Evolutionary conservation across 2,329 filamentous ascomycete genomes (phyloP).

Genomic region (Uncinocarpus reesii): DNA sequence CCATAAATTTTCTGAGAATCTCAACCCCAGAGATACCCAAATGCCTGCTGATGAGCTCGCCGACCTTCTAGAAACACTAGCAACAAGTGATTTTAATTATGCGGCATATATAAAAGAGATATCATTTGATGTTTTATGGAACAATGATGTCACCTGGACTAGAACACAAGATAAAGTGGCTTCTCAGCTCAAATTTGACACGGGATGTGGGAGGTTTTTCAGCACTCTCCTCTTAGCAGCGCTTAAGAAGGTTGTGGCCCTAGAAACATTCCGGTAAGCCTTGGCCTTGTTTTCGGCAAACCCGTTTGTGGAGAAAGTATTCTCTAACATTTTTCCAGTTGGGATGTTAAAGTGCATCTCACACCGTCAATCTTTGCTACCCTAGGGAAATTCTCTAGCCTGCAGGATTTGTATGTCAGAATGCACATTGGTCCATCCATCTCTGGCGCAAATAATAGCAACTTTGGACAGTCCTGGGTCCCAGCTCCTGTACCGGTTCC

Average conservation of each 20-base stretch:
- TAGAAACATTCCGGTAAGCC: conserved; percentile 49
- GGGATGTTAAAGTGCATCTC: conserved; percentile 56
- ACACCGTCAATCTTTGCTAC: conserved; percentile 48
- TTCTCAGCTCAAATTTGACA: conserved; percentile 45
- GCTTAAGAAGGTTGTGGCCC: conserved; percentile 44
- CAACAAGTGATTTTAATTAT: conserved; percentile 55
- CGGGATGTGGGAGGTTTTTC: conserved; percentile 54
- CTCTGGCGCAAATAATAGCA: conserved; percentile 43
- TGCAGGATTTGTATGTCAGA: conserved; percentile 48
- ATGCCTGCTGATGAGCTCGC: conserved; percentile 49
- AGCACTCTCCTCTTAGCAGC: conserved; percentile 51
- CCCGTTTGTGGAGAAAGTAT: too few species aligned
- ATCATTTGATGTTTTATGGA: conserved; percentile 46
- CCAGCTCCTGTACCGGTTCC: neutral
- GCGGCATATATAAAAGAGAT: conserved; percentile 48
- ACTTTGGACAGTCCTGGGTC: conserved; percentile 21
- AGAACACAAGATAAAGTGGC: conserved; percentile 38
- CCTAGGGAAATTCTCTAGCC: conserved; percentile 45
- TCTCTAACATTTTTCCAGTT: conserved; percentile 33
- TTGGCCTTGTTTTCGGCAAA: neutral
- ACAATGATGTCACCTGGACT: conserved; percentile 39
- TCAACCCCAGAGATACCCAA: conserved; percentile 40
- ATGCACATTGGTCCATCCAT: conserved; percentile 50
- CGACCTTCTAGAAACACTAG: conserved; percentile 50
- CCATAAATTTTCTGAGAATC: conserved; percentile 41